A percentile compares a stretch with the other conserved stretches of the same genome.
Evolutionary conservation across 2,329 filamentous ascomycete species (phyloP).

Genomic region (Fusarium veterinarium): DNA sequence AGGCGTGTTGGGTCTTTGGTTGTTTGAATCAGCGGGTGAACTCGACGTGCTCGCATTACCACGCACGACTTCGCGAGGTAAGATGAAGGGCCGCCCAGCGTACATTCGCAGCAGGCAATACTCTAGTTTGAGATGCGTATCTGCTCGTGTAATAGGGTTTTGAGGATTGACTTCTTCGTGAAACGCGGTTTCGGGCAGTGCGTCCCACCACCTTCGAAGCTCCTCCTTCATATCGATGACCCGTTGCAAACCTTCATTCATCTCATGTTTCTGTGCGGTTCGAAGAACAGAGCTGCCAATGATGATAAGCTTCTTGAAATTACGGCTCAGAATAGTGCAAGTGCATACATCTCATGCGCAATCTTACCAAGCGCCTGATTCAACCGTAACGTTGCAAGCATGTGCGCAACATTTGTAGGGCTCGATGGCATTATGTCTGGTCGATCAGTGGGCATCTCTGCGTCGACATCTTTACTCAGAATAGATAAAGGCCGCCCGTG

Average conservation of each 20-base stretch:
- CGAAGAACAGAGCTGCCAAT: slow-evolving; percentile 49
- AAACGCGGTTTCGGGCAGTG: slow-evolving; percentile 48
- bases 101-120: slow-evolving; percentile 66
- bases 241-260: slow-evolving; percentile 48
- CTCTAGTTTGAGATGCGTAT: slow-evolving; percentile 63
- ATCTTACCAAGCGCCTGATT: slow-evolving; percentile 52
- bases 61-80: slow-evolving; percentile 49
- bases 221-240: slow-evolving; percentile 53
- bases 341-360: slow-evolving; percentile 54
- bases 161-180: slow-evolving; percentile 54
- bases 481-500: slow-evolving; percentile 68
- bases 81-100: slow-evolving; percentile 64
- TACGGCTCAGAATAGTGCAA: not conserved
- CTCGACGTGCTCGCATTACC: slow-evolving; percentile 46
- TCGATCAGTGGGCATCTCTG: slow-evolving; percentile 61
- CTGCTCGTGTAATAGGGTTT: slow-evolving; percentile 57
- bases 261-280: slow-evolving; percentile 48
- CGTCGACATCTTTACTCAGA: slow-evolving; percentile 63
- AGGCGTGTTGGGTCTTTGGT: slow-evolving; percentile 42
- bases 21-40: slow-evolving; percentile 47
- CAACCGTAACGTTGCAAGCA: slow-evolving; percentile 57
- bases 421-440: slow-evolving; percentile 56
- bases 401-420: slow-evolving; percentile 57
- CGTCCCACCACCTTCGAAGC: slow-evolving; percentile 54
- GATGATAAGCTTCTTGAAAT: slow-evolving; percentile 11